These are phyloP conservation scores for Avena atlantica DNA, from an alignment of 176 grass and related monocot genomes.

Conservation along the genomic window DNA sequence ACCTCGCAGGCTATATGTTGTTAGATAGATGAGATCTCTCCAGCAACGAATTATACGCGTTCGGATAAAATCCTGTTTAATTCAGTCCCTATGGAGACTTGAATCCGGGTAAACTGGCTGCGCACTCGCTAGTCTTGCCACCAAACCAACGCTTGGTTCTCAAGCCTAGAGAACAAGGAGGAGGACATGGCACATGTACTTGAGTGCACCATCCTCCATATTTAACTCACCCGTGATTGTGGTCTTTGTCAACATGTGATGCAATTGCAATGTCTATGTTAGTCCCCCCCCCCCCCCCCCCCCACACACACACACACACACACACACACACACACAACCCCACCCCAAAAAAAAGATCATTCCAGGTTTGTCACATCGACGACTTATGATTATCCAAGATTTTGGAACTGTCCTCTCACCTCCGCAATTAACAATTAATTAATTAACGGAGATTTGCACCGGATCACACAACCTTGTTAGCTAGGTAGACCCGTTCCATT, in stretches of 20 bases:
- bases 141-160: too few relatives aligned
- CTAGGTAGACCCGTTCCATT: background rate
- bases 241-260: background rate
- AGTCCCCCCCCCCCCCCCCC: background rate
- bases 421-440: background rate
- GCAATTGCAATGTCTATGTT: background rate
- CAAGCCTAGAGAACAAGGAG: background rate
- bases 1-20: too few relatives aligned
- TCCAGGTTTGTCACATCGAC: too few relatives aligned
- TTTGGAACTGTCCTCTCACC: background rate
- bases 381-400: too few relatives aligned
- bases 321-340: too few relatives aligned
- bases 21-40: too few relatives aligned
- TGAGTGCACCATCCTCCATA: background rate
- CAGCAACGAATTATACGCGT: too few relatives aligned
- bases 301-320: too few relatives aligned
- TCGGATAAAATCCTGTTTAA: too few relatives aligned
- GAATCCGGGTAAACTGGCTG: too few relatives aligned
- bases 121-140: too few relatives aligned
- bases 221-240: conserved; percentile 30
- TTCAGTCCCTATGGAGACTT: too few relatives aligned
- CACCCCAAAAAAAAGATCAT: background rate
- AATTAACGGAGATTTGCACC: background rate
- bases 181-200: conserved; percentile 8
- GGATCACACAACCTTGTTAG: conserved; percentile 27